Percentiles rank a stretch among this genome's conserved stretches.
These are phyloP conservation scores for Lycium barbarum DNA, from an alignment of 257 asterid species.

Conservation along the genomic window DNA sequence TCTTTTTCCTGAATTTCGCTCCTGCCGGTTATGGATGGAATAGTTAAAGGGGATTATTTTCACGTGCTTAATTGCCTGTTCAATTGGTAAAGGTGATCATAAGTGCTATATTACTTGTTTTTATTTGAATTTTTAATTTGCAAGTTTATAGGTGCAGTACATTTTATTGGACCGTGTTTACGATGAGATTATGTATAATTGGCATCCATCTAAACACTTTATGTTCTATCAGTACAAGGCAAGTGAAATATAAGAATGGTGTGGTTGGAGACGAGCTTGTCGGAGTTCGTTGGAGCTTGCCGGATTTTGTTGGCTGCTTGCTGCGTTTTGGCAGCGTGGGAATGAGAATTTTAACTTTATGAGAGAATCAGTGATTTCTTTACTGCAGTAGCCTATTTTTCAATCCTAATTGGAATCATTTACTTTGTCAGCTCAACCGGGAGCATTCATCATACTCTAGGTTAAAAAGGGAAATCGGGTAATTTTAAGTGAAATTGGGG, in stretches of 20 bases:
- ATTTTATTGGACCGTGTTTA: not conserved
- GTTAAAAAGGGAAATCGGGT: too few species aligned
- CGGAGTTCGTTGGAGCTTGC: too few species aligned
- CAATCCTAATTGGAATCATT: constrained; percentile 88
- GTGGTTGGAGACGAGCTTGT: too few species aligned
- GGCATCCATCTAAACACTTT: not conserved
- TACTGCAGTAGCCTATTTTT: constrained; percentile 90
- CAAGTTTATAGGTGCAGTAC: not conserved
- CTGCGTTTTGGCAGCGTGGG: too few species aligned
- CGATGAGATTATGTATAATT: not conserved
- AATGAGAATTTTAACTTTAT: constrained; percentile 57
- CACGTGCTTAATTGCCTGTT: constrained; percentile 33
- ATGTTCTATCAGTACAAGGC: not conserved
- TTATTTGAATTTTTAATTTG: not conserved
- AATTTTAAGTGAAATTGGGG: too few species aligned
- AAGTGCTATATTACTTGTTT: not conserved
- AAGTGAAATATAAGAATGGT: not conserved
- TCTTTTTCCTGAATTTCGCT: not conserved
- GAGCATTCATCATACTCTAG: too few species aligned
- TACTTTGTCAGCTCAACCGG: constrained; percentile 65
- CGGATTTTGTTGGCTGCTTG: too few species aligned
- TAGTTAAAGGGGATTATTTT: constrained; percentile 37
- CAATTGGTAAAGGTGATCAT: constrained; percentile 47
- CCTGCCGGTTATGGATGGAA: constrained; percentile 36
- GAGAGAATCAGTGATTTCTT: constrained; percentile 82